Conservation (phyloP, 495 filamentous ascomycete genomes). For the Parmelia sp. region DNA sequence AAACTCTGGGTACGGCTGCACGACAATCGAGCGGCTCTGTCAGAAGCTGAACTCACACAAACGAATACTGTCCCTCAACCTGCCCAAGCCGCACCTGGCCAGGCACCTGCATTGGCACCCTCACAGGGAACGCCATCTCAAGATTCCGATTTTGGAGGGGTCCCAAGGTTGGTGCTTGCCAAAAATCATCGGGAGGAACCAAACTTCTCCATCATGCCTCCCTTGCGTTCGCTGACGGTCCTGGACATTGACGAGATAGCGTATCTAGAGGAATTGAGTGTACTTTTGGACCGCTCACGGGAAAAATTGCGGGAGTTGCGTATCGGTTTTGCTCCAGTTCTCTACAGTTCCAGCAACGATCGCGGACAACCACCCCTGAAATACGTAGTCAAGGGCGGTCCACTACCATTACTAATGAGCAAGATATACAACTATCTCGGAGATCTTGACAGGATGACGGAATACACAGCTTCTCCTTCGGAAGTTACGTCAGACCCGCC, state of each 20-base stretch:
- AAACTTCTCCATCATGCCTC: constrained; percentile 76
- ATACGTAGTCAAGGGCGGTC: constrained; percentile 6
- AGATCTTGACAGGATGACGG: background rate
- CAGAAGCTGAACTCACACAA: constrained; percentile 19
- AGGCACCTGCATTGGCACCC: constrained; percentile 8
- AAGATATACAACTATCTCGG: constrained; percentile 9
- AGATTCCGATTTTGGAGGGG: constrained; percentile 17
- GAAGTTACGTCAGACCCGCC: background rate
- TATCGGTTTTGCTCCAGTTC: constrained; percentile 66
- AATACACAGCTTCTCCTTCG: too few species aligned
- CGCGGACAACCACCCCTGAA: constrained; percentile 1
- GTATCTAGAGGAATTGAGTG: constrained; percentile 84
- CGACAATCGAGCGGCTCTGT: constrained; percentile 50
- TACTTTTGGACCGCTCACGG: constrained; percentile 69
- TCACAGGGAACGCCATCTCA: constrained; percentile 14
- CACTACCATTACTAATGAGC: constrained; percentile 18
- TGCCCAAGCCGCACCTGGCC: constrained; percentile 21
- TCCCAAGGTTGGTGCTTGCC: constrained; percentile 28
- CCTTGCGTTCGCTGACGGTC: constrained; percentile 73
- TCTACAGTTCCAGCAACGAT: constrained; percentile 27
- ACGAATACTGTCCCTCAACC: constrained; percentile 23
- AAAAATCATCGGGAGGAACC: constrained; percentile 68
- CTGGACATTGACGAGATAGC: constrained; percentile 83
- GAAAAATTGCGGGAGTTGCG: constrained; percentile 65
- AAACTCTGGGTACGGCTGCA: constrained; percentile 88